Percentiles rank a stretch among this genome's conserved stretches.
Conservation (phyloP, 2,329 filamentous ascomycete species). For the Aspergillus pseudoviridinutans region DNA sequence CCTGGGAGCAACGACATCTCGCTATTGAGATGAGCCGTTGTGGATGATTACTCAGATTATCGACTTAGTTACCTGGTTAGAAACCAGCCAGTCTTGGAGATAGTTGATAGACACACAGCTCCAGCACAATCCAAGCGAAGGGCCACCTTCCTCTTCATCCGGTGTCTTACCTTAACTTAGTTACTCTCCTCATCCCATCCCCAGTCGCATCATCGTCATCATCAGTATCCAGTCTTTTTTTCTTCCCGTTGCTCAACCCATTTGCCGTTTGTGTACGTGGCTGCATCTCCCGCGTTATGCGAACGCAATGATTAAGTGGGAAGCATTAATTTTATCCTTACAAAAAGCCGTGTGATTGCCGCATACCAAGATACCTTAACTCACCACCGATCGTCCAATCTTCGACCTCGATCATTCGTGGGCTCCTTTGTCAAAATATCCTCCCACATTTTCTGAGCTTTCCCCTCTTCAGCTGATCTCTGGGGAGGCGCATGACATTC, state of each 20-base stretch:
- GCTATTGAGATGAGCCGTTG: background rate
- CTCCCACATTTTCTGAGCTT: constrained; percentile 2
- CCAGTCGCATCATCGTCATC: constrained; percentile 6
- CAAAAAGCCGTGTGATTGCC: background rate
- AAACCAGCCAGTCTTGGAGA: background rate
- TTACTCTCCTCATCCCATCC: constrained; percentile 5
- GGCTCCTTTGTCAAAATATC: constrained; percentile 8
- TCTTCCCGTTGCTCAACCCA: constrained; percentile 5
- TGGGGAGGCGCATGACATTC: constrained; percentile 10
- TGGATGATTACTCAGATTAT: background rate
- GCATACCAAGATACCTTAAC: constrained; percentile 12
- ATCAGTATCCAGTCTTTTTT: constrained; percentile 1
- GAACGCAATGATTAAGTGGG: constrained; percentile 8
- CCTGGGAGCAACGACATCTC: background rate
- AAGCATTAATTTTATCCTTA: background rate
- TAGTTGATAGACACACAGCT: background rate
- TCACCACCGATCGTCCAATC: constrained; percentile 16
- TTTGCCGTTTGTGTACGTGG: constrained; percentile 21
- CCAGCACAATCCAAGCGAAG: background rate
- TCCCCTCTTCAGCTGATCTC: constrained; percentile 18
- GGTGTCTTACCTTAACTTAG: background rate
- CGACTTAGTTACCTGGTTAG: background rate
- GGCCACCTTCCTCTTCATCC: background rate
- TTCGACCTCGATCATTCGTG: constrained; percentile 10
- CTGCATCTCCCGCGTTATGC: constrained; percentile 21